Evolutionary conservation across 2,329 filamentous ascomycete genomes (phyloP).

Genomic region (Fusarium buxicola): DNA sequence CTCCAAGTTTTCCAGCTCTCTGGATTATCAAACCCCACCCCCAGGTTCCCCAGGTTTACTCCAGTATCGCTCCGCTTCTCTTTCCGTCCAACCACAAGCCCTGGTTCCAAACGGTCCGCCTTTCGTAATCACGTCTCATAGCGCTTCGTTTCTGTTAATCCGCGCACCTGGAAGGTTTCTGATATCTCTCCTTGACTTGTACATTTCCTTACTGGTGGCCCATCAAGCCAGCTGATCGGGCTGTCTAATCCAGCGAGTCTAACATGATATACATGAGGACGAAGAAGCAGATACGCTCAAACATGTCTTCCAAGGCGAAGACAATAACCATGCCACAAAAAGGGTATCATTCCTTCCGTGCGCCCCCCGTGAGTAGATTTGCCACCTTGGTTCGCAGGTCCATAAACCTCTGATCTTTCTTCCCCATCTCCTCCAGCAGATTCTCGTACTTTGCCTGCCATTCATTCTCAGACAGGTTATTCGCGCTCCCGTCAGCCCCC

Average conservation of each 20-base stretch:
- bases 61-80: slow-evolving; percentile 11
- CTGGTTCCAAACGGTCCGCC: no score
- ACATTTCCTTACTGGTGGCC: not conserved
- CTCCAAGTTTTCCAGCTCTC: slow-evolving; percentile 15
- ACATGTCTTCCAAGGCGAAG: not conserved
- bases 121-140: no score
- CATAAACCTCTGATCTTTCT: slow-evolving; percentile 65
- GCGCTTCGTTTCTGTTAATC: not conserved
- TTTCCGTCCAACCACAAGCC: slow-evolving; percentile 23
- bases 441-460: slow-evolving; percentile 68
- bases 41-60: slow-evolving; percentile 34
- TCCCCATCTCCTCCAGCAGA: slow-evolving; percentile 69
- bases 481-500: slow-evolving; percentile 17
- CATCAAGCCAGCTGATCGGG: not conserved
- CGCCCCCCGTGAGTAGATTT: slow-evolving; percentile 47
- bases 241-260: not conserved
- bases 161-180: not conserved
- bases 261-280: slow-evolving; percentile 7
- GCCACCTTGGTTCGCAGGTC: slow-evolving; percentile 59
- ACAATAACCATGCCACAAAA: slow-evolving; percentile 5
- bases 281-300: slow-evolving; percentile 11
- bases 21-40: slow-evolving; percentile 16
- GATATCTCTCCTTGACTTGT: not conserved
- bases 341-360: slow-evolving; percentile 37
- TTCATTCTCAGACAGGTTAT: slow-evolving; percentile 50